Evolutionary conservation across 1,284 basidiomycete species (phyloP).

Genomic region (Boletus semigastroideus): DNA sequence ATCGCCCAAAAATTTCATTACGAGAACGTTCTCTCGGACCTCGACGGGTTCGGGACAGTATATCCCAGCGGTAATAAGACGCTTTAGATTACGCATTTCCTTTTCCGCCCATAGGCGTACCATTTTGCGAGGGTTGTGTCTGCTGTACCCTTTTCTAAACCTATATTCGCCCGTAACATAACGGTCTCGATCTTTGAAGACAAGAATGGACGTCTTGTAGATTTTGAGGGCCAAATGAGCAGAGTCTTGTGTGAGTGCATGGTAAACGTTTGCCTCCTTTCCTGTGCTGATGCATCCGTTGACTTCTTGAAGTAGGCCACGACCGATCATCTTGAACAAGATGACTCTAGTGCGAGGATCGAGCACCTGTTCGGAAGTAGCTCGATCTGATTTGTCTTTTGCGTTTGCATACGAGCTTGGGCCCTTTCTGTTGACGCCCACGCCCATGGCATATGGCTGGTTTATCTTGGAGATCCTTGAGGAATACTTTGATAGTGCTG

Average conservation of each 20-base stretch:
- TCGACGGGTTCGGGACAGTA: conserved; percentile 88
- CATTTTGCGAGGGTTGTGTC: conserved; percentile 97
- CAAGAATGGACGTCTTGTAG: conserved; percentile 97
- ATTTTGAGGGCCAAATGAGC: conserved; percentile 90
- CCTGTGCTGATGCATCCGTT: conserved; percentile 95
- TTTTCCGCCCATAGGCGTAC: conserved; percentile 99
- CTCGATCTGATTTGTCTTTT: conserved; percentile 93
- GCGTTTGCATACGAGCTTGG: conserved; percentile 81
- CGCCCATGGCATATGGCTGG: conserved; percentile 74
- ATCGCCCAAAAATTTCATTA: conserved; percentile 92
- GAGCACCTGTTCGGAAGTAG: conserved; percentile 92
- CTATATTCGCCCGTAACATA: conserved; percentile 93
- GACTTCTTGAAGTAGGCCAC: conserved; percentile 82
- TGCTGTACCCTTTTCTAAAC: conserved; percentile 90
- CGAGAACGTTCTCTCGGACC: conserved; percentile 94
- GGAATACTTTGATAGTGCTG: conserved; percentile 68
- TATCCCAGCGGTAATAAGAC: conserved; percentile 81
- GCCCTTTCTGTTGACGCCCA: conserved; percentile 85
- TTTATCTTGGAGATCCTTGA: conserved; percentile 69
- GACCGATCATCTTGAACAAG: conserved; percentile 90
- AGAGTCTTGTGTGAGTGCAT: conserved; percentile 67
- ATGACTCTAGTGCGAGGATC: conserved; percentile 90
- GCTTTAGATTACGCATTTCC: conserved; percentile 93
- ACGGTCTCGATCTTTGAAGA: conserved; percentile 95
- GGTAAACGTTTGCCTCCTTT: conserved; percentile 97